A percentile compares a stretch with the other conserved stretches of the same genome.
phyloP scores from a whole-genome alignment of 1,139 yeast species.

The Meyerozyma smithsonii region DNA sequence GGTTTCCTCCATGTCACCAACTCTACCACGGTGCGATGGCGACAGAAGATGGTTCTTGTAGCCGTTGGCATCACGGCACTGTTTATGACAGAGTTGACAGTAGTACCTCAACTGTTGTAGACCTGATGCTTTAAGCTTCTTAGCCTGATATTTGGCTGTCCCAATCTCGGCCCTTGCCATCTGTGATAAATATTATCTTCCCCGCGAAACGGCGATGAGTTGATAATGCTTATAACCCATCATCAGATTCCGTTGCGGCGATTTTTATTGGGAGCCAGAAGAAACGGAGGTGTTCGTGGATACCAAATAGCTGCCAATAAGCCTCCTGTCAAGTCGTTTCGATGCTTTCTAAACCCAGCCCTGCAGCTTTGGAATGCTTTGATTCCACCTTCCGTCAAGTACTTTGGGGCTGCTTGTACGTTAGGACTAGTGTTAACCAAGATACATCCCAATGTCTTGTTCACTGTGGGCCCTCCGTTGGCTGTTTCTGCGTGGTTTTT shows the following conservation, averaged over 20 bases:
- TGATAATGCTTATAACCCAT: neutral
- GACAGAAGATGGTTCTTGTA: slow-evolving; percentile 81
- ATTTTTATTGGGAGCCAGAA: neutral
- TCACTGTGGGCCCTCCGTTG: slow-evolving; percentile 12
- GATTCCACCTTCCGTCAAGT: slow-evolving; percentile 10
- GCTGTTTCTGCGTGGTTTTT: slow-evolving; percentile 8
- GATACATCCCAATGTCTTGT: slow-evolving; percentile 10
- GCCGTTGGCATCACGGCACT: slow-evolving; percentile 94
- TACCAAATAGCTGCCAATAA: neutral
- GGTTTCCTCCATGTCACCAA: slow-evolving; percentile 29
- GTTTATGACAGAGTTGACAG: slow-evolving; percentile 90
- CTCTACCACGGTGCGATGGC: slow-evolving; percentile 65
- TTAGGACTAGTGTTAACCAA: slow-evolving; percentile 9
- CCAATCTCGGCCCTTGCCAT: slow-evolving; percentile 60
- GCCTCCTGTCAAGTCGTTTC: neutral
- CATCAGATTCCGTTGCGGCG: slow-evolving; percentile 1
- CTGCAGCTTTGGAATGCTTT: slow-evolving; percentile 8
- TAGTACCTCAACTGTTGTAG: slow-evolving; percentile 81
- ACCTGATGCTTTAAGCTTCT: slow-evolving; percentile 77
- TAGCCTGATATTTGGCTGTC: slow-evolving; percentile 75
- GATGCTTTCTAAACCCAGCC: slow-evolving; percentile 3
- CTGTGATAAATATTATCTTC: neutral
- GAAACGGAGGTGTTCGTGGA: neutral
- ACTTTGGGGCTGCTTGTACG: slow-evolving; percentile 8
- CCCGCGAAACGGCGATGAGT: slow-evolving; percentile 3